phyloP scores from a whole-genome alignment of 163 green algal species.

The Prototheca stagnorum region DNA sequence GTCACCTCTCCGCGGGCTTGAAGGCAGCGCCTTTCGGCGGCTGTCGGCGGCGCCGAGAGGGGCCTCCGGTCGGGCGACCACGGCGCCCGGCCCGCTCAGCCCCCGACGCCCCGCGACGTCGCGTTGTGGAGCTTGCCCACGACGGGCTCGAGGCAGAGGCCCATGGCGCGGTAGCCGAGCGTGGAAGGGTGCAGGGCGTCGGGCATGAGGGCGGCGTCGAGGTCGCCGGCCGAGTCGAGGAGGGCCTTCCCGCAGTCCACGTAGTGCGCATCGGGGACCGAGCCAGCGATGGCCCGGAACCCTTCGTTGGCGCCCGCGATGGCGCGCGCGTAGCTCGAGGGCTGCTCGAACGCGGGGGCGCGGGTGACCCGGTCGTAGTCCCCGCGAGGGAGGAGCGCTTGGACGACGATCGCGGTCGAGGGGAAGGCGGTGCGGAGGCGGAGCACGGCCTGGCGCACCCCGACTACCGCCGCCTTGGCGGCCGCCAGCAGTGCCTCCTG shows the following conservation, averaged over 20 bases:
- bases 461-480: background rate
- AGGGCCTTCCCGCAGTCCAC: background rate
- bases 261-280: background rate
- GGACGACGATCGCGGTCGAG: background rate
- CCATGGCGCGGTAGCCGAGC: background rate
- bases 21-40: no score
- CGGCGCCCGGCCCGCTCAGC: no score
- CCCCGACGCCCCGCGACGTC: no score
- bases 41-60: no score
- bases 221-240: background rate
- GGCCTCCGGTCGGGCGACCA: no score
- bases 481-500: no score
- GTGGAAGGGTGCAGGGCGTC: background rate
- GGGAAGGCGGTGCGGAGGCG: background rate
- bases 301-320: background rate
- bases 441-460: background rate
- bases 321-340: background rate
- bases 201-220: background rate
- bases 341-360: background rate
- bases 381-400: background rate
- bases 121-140: no score
- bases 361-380: no score
- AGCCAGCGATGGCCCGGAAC: background rate
- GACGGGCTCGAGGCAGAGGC: background rate
- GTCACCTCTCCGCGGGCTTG: no score